These are phyloP conservation scores for Arthroderma sp. DNA, from an alignment of 2,329 filamentous ascomycete genomes.

Conservation along the genomic window DNA sequence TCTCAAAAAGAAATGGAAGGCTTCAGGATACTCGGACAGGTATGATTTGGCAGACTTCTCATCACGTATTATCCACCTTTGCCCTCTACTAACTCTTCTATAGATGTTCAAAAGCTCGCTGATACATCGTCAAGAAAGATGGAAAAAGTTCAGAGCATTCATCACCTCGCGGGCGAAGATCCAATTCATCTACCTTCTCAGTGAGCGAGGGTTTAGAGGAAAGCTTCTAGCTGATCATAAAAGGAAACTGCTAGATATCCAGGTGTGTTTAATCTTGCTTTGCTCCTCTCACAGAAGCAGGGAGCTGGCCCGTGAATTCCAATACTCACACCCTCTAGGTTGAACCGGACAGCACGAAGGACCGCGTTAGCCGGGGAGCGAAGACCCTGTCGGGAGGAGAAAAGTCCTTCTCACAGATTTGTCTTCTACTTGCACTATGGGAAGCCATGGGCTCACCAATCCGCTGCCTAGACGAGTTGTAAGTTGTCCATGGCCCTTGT, in stretches of 20 bases:
- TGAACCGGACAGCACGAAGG: constrained; percentile 57
- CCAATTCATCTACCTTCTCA: constrained; percentile 78
- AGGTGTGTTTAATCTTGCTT: constrained; percentile 36
- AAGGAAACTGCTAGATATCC: constrained; percentile 61
- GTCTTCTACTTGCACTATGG: constrained; percentile 84
- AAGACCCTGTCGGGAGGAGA: constrained; percentile 92
- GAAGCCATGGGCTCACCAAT: constrained; percentile 96
- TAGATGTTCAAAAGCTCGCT: constrained; percentile 50
- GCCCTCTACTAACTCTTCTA: not conserved
- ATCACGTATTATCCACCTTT: constrained; percentile 8
- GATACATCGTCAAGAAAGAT: constrained; percentile 57
- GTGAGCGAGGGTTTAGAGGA: constrained; percentile 79
- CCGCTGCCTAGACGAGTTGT: constrained; percentile 89
- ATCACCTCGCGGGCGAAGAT: constrained; percentile 79
- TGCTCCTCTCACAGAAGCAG: not conserved
- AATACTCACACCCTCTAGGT: constrained; percentile 29
- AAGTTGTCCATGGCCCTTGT: constrained; percentile 16
- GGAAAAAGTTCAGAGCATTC: constrained; percentile 66
- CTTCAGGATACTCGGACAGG: constrained; percentile 28
- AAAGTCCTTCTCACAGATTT: constrained; percentile 96
- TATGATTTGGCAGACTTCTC: constrained; percentile 18
- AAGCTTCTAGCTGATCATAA: constrained; percentile 66
- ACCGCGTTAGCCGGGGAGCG: constrained; percentile 62
- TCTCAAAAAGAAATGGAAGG: constrained; percentile 30
- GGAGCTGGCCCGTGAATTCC: not conserved